Conservation (phyloP, 2,329 filamentous ascomycete genomes). For the Colletotrichum sp. region DNA sequence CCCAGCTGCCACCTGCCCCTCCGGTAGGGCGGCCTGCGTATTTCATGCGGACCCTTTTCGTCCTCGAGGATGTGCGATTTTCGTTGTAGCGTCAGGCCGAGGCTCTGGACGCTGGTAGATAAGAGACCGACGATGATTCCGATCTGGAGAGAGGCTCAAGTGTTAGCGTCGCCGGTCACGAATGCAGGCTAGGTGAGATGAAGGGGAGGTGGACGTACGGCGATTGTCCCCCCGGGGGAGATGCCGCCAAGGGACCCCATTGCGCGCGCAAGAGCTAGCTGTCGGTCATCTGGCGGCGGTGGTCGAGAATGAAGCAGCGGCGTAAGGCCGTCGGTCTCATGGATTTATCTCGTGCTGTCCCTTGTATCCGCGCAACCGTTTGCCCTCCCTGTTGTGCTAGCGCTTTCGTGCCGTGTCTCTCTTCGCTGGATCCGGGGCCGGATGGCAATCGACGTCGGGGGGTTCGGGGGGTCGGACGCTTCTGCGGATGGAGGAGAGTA, state of each 20-base stretch:
- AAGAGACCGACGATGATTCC: constrained; percentile 92
- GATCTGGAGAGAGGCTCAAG: constrained; percentile 59
- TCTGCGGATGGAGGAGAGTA: background rate
- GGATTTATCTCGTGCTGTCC: background rate
- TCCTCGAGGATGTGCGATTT: constrained; percentile 99
- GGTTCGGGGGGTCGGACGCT: background rate
- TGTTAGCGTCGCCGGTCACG: background rate
- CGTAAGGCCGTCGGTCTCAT: constrained; percentile 15
- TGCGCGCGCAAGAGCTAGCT: constrained; percentile 41
- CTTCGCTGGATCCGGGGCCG: background rate
- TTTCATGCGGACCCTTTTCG: constrained; percentile 81
- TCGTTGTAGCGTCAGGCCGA: constrained; percentile 93
- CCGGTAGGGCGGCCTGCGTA: constrained; percentile 84
- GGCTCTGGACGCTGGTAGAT: constrained; percentile 92
- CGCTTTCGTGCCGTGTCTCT: background rate
- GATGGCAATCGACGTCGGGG: background rate
- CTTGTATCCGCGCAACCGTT: background rate
- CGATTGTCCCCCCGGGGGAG: constrained; percentile 79
- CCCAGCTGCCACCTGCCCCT: constrained; percentile 94
- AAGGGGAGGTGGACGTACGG: constrained; percentile 54
- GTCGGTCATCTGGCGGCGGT: constrained; percentile 51
- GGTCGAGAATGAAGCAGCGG: constrained; percentile 3
- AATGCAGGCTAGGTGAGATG: background rate
- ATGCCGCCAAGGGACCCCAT: constrained; percentile 79
- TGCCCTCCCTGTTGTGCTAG: background rate